Evolutionary conservation across 208 protist species (phyloP).

Genomic region (Trichomonas vaginalis): DNA sequence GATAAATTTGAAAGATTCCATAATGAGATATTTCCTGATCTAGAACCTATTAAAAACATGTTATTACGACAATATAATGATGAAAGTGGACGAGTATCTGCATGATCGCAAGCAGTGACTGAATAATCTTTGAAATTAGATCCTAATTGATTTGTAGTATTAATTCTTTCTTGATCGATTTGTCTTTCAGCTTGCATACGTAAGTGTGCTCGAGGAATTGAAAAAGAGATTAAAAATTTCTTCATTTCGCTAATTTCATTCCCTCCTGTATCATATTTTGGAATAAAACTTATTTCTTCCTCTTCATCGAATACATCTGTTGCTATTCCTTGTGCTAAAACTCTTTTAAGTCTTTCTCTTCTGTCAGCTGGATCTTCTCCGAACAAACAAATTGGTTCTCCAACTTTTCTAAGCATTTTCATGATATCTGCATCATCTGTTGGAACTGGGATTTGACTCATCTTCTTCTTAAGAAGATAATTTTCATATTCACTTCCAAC

Average conservation of each 20-base stretch:
- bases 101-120: not conserved
- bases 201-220: not conserved
- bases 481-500: not conserved
- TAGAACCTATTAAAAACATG: not conserved
- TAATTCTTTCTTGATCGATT: not conserved
- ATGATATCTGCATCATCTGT: not conserved
- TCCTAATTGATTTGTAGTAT: not conserved
- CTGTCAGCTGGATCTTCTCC: not conserved
- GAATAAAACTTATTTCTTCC: not conserved
- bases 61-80: not conserved
- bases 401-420: not conserved
- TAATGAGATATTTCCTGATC: not conserved
- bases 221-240: not conserved
- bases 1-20: not conserved
- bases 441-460: not conserved
- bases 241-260: not conserved
- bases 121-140: not conserved
- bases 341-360: not conserved
- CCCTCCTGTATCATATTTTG: not conserved
- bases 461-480: not conserved
- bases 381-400: not conserved
- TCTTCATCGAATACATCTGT: not conserved
- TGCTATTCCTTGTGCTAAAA: not conserved
- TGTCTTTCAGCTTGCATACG: not conserved
- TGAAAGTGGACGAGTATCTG: not conserved